Evolutionary conservation across 106 monocot species (phyloP), one percentile per base, ranked within the genome.

Genomic region (Dendrobium officinale): DNA sequence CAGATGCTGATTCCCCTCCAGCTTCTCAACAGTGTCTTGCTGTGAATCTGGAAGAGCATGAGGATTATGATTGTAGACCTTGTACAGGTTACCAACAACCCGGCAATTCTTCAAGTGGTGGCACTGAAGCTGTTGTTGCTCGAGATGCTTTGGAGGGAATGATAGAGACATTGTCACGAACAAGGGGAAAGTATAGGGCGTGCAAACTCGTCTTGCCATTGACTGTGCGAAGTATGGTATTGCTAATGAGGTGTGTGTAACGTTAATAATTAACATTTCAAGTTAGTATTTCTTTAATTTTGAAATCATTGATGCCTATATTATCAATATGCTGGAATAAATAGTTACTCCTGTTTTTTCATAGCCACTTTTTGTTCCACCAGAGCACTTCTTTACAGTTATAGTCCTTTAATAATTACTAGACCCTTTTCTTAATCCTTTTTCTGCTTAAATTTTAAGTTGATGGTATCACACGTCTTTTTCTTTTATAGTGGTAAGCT

Each of bases 151-250:
- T 96, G 43, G 93, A 96, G 84, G 96, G 96, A 80, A 93, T 92
- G 92, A 78, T 96, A 81, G 96, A 96, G 82, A 91, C 96, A 79
- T 86, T 96, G 64, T 92, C 96, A 37, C 88, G 93, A 77, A 92
- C 96, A 55, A 96, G 92, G 92, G 77, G 96, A 96, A 37, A 96
- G 96, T 82, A 96, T 96, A 79, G 93, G 92, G 70, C 96, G 96
- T 85, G 96, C 96, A 75, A 75, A 93, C 91, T 42, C 90, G 93
- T 73, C 91, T 92, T 75, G 96, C 96, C 4, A 92, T 96, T 80
- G 90, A 90, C 64, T 96, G 96, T 89, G 93, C 96, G 66, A 93
- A 96, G 80, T 93, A 93, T 88, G 96, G 93, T 42, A 93, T 96
- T 78, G 84, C 90, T n/a, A 82, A 51, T 87, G 93, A 96, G 93